Base-by-base conservation (phyloP, 495 filamentous ascomycete genomes). In the Extremus antarcticus region DNA sequence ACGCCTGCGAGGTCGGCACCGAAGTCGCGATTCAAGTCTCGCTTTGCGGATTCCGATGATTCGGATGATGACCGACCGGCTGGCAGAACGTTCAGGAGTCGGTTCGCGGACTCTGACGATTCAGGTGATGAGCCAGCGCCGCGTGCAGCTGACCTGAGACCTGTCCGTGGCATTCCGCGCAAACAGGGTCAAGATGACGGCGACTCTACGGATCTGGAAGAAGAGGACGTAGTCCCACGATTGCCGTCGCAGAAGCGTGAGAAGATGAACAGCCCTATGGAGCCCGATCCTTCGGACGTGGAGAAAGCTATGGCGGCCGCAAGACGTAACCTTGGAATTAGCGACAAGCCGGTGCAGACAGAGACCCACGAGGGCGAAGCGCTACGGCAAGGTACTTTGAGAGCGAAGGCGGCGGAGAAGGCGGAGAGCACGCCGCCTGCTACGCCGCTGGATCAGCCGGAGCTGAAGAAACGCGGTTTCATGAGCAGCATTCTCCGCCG, bases 91-190 rank as follows among this genome's bases (percentile, higher is more conserved):
- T 61, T 61, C 46, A 74, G 70, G 35, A 90, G 86, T 63, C 82
- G 87, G 1, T 89, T 89, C 62, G 82, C 79, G n/a, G 85, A 90
- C 56, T 90, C 86, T 1, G 90, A 87, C 63, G 86, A 90, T 59
- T 85, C 87, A 39, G 83, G 85, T 19, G 76, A 75, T 47, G 47
- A 51, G 45, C 46, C 65, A 16, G 54, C 59, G 21, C 21, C 58
- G n/a, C n/a, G n/a, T n/a, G n/a, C n/a, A n/a, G n/a, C n/a, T n/a
- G n/a, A n/a, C 13, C 62, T 85, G 21, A 73, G 77, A 10, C 80
- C 83, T 17, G 82, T 86, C 4, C 76, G 84, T 32, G 79, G 80
- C 11, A 87, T 86, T 40, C 83, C 84, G 8, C 73, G 78, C 16
- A 76, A 70, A 3, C 62, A 71, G 23, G 71, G 76, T 32, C 76